Evolutionary conservation across 1,284 basidiomycete species (phyloP).

Genomic region (Leccinum subfulvum): DNA sequence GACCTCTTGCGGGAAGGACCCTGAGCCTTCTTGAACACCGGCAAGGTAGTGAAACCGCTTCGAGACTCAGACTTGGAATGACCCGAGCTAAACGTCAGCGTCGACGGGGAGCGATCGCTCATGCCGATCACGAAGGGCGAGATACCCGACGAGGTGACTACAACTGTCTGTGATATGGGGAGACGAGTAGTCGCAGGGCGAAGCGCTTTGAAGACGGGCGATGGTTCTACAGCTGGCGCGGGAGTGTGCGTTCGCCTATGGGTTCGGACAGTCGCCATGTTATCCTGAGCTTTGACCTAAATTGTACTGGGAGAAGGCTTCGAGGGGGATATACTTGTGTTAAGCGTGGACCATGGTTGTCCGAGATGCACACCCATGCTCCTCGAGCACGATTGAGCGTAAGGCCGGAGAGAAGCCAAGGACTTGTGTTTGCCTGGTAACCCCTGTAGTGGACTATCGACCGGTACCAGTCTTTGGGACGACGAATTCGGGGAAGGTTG

Average conservation of each 20-base stretch:
- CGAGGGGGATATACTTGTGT: constrained; percentile 48
- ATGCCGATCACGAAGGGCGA: constrained; percentile 15
- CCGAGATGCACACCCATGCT: constrained; percentile 39
- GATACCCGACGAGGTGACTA: constrained; percentile 8
- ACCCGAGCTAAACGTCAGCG: constrained; percentile 51
- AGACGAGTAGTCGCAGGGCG: constrained; percentile 43
- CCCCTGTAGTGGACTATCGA: constrained; percentile 42
- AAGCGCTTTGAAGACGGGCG: constrained; percentile 58
- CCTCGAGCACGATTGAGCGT: constrained; percentile 46
- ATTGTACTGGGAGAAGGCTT: constrained; percentile 30
- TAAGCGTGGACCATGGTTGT: constrained; percentile 57
- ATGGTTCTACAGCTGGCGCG: constrained; percentile 47
- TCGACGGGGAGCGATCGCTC: constrained; percentile 39
- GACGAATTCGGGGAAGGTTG: background rate
- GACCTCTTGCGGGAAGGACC: constrained; percentile 39
- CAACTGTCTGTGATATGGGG: constrained; percentile 16
- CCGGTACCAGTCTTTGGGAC: constrained; percentile 14
- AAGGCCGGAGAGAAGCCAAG: constrained; percentile 58
- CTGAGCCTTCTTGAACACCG: constrained; percentile 49
- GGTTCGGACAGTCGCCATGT: constrained; percentile 30
- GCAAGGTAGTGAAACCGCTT: constrained; percentile 37
- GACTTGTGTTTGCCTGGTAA: constrained; percentile 44
- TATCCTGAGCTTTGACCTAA: constrained; percentile 7
- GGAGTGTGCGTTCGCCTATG: constrained; percentile 57
- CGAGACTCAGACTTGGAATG: constrained; percentile 33